These are phyloP conservation scores for Globisporangium orthogonon DNA, from an alignment of 352 stramenopile genomes.

Conservation along the genomic window DNA sequence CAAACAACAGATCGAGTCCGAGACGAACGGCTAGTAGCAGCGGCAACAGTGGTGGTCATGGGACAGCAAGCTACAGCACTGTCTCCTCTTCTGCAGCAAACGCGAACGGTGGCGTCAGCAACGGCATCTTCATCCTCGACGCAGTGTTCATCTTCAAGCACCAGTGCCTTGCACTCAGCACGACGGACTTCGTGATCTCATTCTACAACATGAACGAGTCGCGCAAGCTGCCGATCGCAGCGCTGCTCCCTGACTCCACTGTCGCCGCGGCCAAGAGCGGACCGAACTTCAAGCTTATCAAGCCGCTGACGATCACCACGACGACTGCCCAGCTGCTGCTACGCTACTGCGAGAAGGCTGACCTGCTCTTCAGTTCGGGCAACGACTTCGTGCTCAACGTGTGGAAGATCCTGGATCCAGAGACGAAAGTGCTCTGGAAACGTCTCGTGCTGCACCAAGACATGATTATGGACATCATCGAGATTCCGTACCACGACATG, in stretches of 20 bases:
- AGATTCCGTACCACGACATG: constrained; percentile 69
- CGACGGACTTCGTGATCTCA: constrained; percentile 75
- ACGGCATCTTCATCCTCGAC: constrained; percentile 55
- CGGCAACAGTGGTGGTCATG: not conserved
- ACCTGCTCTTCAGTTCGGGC: constrained; percentile 47
- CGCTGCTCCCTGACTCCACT: constrained; percentile 8
- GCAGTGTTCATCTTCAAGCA: constrained; percentile 59
- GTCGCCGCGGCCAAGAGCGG: constrained; percentile 8
- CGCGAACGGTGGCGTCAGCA: constrained; percentile 1
- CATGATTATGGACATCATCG: constrained; percentile 62
- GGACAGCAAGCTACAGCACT: not conserved
- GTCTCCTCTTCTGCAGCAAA: not conserved
- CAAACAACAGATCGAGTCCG: not conserved
- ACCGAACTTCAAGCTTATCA: constrained; percentile 34
- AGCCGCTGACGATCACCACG: constrained; percentile 52
- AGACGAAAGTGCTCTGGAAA: constrained; percentile 57
- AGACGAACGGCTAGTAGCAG: not conserved
- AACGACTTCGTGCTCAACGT: constrained; percentile 69
- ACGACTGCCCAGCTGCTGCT: constrained; percentile 53
- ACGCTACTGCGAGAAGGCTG: constrained; percentile 51
- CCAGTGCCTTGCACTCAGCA: constrained; percentile 57
- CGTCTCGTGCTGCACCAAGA: constrained; percentile 41
- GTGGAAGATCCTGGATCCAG: constrained; percentile 53
- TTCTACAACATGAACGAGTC: constrained; percentile 77
- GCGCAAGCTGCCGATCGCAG: constrained; percentile 15